Base-by-base conservation (phyloP, 257 asterid species). In the Jacaranda mimosifolia region DNA sequence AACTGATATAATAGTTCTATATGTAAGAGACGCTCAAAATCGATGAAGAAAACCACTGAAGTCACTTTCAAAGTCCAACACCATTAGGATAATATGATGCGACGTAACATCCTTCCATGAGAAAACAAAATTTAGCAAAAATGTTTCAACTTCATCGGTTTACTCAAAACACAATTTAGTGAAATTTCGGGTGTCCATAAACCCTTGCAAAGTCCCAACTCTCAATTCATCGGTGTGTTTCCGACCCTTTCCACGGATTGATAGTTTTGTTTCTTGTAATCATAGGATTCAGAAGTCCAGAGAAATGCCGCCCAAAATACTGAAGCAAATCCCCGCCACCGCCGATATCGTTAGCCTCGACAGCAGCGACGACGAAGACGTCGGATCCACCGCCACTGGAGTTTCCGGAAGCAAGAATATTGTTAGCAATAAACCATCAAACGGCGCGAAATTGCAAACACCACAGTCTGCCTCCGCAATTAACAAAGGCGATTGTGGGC, bases 341-440 rank as follows among this genome's bases (percentile, higher is more conserved):
- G 82, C 83, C 18, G 80, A 79, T 43, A 78, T 94, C 36, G 92
- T 94, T 75, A 91, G 91, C 49, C 87, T 94, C 79, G 91, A 81
- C 72, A 87, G 93, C 85, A 89, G 97, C 86, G 97, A 91, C 83
- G 95, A 90, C 46, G 96, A 91, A 68, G 86, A 63, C 72, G 70
- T 46, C 68, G 77, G 73, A 46, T 65, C 66, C 36, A 35, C 63
- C 35, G 60, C 63, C 21, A 40, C 70, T 26, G 74, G 79, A 68
- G 52, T 63, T 52, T 40, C 81, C 6, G 48, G 49, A 39, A 58
- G 52, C 68, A 9, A 65, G 32, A 26, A 21, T 6, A 59, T 56
- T 15, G 51, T 5, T 45, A 57, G 26, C 43, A 51, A 39, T 32
- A 74, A 70, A 67, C 73, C 79, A 26, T 52, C 76, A 11, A 59